Conservation (phyloP, 495 filamentous ascomycete genomes). For the Xylaria palmicola region DNA sequence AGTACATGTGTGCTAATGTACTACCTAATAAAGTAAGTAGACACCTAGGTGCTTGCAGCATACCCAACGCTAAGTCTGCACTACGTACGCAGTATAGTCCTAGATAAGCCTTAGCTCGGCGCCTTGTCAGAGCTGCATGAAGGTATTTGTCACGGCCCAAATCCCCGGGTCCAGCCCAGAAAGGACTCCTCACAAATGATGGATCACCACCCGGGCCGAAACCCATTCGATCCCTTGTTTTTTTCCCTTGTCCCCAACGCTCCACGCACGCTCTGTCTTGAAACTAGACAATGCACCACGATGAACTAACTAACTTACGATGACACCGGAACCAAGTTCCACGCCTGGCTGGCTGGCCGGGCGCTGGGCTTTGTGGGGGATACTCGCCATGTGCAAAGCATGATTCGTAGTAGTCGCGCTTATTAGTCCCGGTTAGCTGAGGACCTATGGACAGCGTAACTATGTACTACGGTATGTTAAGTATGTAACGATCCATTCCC, state of each 20-base stretch:
- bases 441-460: too few relatives aligned
- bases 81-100: too few relatives aligned
- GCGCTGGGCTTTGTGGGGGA: background rate
- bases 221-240: background rate
- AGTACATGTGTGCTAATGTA: too few relatives aligned
- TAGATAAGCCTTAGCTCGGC: background rate
- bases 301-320: background rate
- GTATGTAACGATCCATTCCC: too few relatives aligned
- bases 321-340: background rate
- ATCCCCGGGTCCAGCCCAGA: conserved; percentile 8
- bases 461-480: too few relatives aligned
- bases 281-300: background rate
- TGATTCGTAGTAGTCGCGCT: conserved; percentile 1
- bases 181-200: background rate
- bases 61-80: too few relatives aligned
- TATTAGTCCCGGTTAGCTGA: background rate
- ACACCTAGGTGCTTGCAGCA: background rate
- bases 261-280: background rate
- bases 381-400: too few relatives aligned
- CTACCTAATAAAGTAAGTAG: background rate
- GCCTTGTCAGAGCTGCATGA: background rate
- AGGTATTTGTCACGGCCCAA: conserved; percentile 13
- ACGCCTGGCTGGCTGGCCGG: background rate
- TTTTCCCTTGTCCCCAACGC: background rate
- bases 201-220: background rate